Percentiles rank a stretch among this genome's conserved stretches.
phyloP scores from a whole-genome alignment of 2,329 filamentous ascomycete species.

The Scolecobasidium constrictum region DNA sequence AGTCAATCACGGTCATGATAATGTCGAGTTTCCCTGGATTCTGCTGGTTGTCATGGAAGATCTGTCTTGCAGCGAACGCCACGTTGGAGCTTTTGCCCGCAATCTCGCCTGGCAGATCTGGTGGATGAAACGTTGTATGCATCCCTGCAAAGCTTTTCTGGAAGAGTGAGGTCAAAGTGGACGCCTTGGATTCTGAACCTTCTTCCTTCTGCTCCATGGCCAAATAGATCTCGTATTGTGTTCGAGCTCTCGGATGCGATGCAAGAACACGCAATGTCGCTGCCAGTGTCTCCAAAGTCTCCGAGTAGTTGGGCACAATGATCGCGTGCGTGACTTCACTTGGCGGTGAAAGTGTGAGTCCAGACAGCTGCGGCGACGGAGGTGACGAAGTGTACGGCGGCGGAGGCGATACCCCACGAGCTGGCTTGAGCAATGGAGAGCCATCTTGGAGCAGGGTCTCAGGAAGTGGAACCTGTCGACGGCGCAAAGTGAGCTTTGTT shows the following conservation, averaged over 20 bases:
- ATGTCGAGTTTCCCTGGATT: slow-evolving; percentile 43
- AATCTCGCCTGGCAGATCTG: slow-evolving; percentile 54
- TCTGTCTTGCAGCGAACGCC: slow-evolving; percentile 56
- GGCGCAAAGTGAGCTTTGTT: neutral
- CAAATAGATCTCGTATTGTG: slow-evolving; percentile 61
- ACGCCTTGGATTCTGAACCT: slow-evolving; percentile 50
- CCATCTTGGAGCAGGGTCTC: neutral
- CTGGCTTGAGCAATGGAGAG: neutral
- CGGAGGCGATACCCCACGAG: neutral
- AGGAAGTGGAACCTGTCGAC: neutral
- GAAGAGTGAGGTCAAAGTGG: slow-evolving; percentile 51
- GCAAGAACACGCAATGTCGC: slow-evolving; percentile 60
- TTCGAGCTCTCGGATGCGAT: slow-evolving; percentile 51
- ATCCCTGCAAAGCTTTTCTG: slow-evolving; percentile 55
- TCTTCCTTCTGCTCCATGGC: slow-evolving; percentile 62
- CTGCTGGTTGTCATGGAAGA: slow-evolving; percentile 50
- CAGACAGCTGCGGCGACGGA: neutral
- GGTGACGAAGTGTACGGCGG: neutral
- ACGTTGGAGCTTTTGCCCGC: slow-evolving; percentile 68
- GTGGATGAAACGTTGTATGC: slow-evolving; percentile 56
- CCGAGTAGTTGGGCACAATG: slow-evolving; percentile 64
- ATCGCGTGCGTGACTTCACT: slow-evolving; percentile 42
- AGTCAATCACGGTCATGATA: slow-evolving; percentile 61
- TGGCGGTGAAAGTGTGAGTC: neutral
- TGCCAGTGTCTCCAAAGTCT: slow-evolving; percentile 56